Evolutionary conservation across 2,329 filamentous ascomycete species (phyloP).

Genomic region (Alternaria panax): DNA sequence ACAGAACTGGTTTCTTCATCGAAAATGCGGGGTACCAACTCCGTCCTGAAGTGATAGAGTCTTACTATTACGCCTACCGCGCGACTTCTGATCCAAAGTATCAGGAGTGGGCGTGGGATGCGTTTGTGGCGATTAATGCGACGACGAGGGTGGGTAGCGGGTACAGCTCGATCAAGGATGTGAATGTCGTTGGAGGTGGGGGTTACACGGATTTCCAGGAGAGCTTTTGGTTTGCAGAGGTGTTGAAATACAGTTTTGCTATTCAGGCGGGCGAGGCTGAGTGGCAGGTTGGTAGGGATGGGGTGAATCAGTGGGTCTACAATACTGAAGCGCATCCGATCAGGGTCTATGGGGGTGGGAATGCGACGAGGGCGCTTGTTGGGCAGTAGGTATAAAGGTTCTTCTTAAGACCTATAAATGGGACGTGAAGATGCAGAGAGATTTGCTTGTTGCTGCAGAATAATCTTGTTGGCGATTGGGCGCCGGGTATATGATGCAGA

Average conservation of each 20-base stretch:
- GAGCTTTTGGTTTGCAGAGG: conserved; percentile 88
- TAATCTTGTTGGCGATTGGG: conserved; percentile 4
- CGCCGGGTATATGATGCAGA: conserved; percentile 30
- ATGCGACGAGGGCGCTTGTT: neutral
- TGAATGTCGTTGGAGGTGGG: conserved; percentile 70
- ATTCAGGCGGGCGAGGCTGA: conserved; percentile 68
- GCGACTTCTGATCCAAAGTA: conserved; percentile 78
- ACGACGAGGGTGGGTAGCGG: conserved; percentile 71
- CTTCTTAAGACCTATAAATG: neutral
- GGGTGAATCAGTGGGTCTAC: conserved; percentile 64
- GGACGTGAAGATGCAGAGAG: neutral
- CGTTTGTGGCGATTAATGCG: conserved; percentile 71
- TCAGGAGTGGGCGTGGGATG: conserved; percentile 84
- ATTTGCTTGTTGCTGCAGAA: neutral
- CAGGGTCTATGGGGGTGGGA: conserved; percentile 46
- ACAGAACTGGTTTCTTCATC: conserved; percentile 75
- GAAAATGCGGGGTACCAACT: conserved; percentile 68
- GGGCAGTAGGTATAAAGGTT: neutral
- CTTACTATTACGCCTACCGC: conserved; percentile 85
- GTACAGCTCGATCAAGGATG: conserved; percentile 70
- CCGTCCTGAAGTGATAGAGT: conserved; percentile 83
- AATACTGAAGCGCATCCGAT: conserved; percentile 73
- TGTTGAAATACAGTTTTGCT: conserved; percentile 83
- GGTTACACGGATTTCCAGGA: conserved; percentile 75
- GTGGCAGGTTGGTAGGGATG: conserved; percentile 63